Evolutionary conservation across 2,329 filamentous ascomycete genomes (phyloP).

Genomic region (Raffaelea deltoideospora): DNA sequence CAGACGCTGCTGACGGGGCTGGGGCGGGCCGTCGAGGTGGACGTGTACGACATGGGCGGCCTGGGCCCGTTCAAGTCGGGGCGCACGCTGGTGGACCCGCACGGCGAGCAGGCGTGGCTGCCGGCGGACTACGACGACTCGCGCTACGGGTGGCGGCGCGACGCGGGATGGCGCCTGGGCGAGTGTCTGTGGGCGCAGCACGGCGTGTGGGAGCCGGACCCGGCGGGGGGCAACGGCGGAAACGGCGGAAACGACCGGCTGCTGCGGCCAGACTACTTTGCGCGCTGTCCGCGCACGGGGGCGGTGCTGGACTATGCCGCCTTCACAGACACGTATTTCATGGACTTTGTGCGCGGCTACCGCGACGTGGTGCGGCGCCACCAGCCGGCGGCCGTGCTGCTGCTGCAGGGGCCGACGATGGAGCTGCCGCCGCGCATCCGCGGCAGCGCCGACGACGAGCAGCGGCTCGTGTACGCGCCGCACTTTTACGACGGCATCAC

Average conservation of each 20-base stretch:
- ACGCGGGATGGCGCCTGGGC: conserved; percentile 80
- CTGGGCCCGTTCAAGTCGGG: conserved; percentile 88
- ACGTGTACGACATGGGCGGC: conserved; percentile 85
- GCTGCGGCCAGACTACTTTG: conserved; percentile 76
- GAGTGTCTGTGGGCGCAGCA: conserved; percentile 95
- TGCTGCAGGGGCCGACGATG: conserved; percentile 82
- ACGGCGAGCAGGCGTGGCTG: conserved; percentile 75
- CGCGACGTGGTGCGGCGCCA: conserved; percentile 57
- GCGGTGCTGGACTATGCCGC: conserved; percentile 62
- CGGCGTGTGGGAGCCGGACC: conserved; percentile 87
- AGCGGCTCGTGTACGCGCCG: conserved; percentile 78
- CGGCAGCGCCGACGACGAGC: conserved; percentile 76
- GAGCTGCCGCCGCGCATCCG: conserved; percentile 84
- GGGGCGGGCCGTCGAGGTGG: conserved; percentile 75
- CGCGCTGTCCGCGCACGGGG: conserved; percentile 59
- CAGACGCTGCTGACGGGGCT: conserved; percentile 87
- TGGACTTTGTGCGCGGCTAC: conserved; percentile 71
- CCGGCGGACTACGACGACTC: conserved; percentile 70
- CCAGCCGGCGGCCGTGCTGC: conserved; percentile 69
- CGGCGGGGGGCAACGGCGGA: too few relatives aligned
- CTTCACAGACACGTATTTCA: conserved; percentile 85
- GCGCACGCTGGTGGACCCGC: conserved; percentile 67
- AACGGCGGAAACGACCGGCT: conserved; percentile 68
- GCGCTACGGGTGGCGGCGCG: conserved; percentile 79
- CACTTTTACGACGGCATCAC: conserved; percentile 98